Percentiles rank a stretch among this genome's conserved stretches.
These are phyloP conservation scores for Solidago caesia DNA, from an alignment of 129 eudicot species.

Conservation along the genomic window DNA sequence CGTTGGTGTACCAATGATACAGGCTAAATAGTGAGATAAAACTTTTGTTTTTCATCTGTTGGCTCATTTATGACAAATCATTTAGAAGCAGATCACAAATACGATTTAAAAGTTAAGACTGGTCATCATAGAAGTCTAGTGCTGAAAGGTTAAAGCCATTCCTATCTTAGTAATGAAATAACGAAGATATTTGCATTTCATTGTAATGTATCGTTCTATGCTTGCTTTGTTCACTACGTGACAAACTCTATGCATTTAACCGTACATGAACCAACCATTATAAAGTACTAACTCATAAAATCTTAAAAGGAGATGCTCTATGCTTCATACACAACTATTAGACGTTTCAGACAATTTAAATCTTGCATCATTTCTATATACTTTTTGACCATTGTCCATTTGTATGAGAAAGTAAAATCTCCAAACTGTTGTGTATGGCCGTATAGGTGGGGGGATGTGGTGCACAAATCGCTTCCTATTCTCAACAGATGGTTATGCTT, in stretches of 20 bases:
- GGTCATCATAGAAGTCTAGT: background rate
- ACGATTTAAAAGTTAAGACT: background rate
- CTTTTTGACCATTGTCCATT: no score
- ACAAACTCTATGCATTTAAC: background rate
- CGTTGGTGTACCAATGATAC: background rate
- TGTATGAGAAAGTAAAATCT: no score
- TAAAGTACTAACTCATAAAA: background rate
- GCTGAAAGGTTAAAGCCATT: no score
- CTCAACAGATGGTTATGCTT: background rate
- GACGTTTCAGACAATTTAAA: no score
- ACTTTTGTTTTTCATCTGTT: background rate
- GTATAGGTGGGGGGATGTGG: no score
- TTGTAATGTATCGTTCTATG: background rate
- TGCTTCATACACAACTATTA: no score
- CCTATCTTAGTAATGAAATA: background rate
- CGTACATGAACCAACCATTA: background rate
- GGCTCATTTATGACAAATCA: background rate
- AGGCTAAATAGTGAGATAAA: background rate
- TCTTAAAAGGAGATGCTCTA: no score
- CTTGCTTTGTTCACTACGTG: background rate
- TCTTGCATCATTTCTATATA: no score
- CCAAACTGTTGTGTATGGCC: no score
- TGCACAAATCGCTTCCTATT: background rate
- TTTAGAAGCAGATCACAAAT: background rate
- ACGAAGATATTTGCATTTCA: background rate